These are phyloP conservation scores for Zymoseptoria pseudotritici DNA, from an alignment of 2,329 filamentous ascomycete genomes.

Conservation along the genomic window DNA sequence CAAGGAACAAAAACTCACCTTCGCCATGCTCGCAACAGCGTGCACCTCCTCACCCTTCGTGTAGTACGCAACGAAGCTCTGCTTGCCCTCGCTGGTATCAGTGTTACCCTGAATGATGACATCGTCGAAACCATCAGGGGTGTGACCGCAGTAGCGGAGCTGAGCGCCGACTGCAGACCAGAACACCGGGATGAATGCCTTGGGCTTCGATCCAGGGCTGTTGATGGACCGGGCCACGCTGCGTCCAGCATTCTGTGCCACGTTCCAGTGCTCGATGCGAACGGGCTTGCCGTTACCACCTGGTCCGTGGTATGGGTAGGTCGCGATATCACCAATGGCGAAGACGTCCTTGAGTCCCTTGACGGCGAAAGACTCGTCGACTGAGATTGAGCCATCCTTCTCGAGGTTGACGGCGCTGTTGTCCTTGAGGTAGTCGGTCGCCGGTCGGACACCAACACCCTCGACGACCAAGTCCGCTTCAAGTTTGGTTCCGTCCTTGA, in stretches of 20 bases:
- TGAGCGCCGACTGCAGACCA: slow-evolving; percentile 91
- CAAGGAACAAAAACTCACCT: slow-evolving; percentile 55
- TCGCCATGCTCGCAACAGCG: slow-evolving; percentile 84
- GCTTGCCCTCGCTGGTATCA: slow-evolving; percentile 50
- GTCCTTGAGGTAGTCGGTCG: slow-evolving; percentile 71
- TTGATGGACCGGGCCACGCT: slow-evolving; percentile 71
- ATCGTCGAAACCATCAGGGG: slow-evolving; percentile 75
- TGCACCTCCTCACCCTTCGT: slow-evolving; percentile 78
- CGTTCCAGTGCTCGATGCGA: slow-evolving; percentile 97
- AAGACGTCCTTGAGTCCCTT: slow-evolving; percentile 73
- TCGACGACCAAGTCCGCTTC: slow-evolving; percentile 86
- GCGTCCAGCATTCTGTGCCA: slow-evolving; percentile 87
- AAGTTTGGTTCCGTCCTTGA: slow-evolving; percentile 79
- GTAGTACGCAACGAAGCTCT: slow-evolving; percentile 85
- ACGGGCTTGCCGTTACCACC: slow-evolving; percentile 65
- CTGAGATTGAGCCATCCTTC: slow-evolving; percentile 76
- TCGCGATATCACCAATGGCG: slow-evolving; percentile 90
- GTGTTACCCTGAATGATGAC: slow-evolving; percentile 70
- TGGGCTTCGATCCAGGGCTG: slow-evolving; percentile 52
- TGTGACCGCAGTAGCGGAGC: slow-evolving; percentile 88
- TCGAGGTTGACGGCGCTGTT: slow-evolving; percentile 65
- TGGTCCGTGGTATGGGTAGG: slow-evolving; percentile 87
- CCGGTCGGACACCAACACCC: slow-evolving; percentile 79
- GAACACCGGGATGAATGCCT: slow-evolving; percentile 85
- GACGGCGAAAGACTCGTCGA: slow-evolving; percentile 73